Conservation (phyloP, 1,284 basidiomycete genomes). For the Inonotus hispidus region DNA sequence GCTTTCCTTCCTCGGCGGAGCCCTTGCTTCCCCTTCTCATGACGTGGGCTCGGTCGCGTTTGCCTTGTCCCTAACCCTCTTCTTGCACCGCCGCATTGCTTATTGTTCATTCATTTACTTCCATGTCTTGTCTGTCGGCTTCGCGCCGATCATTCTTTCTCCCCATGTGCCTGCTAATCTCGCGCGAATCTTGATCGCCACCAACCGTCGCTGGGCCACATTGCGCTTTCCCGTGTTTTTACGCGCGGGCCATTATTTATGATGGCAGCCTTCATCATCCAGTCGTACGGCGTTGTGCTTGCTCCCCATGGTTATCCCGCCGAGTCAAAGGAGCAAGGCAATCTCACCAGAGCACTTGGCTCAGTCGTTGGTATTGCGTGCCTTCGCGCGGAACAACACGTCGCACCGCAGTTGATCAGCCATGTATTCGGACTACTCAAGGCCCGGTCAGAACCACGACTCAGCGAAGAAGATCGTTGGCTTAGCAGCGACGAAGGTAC, state of each 20-base stretch:
- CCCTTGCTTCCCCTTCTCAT: background rate
- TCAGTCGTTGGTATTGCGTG: constrained; percentile 90
- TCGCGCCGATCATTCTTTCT: constrained; percentile 13
- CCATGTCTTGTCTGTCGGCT: constrained; percentile 1
- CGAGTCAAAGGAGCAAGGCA: constrained; percentile 60
- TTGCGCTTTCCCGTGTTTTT: background rate
- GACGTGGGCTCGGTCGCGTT: background rate
- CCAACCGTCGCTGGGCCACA: background rate
- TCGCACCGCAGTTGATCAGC: constrained; percentile 86
- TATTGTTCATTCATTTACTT: background rate
- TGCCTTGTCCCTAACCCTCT: background rate
- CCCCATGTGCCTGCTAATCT: background rate
- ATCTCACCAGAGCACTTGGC: constrained; percentile 82
- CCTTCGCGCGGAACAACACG: constrained; percentile 82
- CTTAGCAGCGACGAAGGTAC: constrained; percentile 86
- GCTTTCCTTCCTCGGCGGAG: constrained; percentile 20
- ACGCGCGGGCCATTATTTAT: background rate
- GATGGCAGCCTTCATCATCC: constrained; percentile 84
- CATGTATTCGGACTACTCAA: constrained; percentile 94
- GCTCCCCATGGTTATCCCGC: constrained; percentile 50
- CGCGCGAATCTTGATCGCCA: constrained; percentile 5
- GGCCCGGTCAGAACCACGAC: constrained; percentile 55
- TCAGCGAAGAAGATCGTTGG: constrained; percentile 78
- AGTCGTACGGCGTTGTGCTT: constrained; percentile 86
- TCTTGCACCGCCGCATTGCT: constrained; percentile 7